A percentile compares a stretch with the other conserved stretches of the same genome.
phyloP scores from a whole-genome alignment of 2,329 filamentous ascomycete genomes.

The Pleurostoma richardsiae region DNA sequence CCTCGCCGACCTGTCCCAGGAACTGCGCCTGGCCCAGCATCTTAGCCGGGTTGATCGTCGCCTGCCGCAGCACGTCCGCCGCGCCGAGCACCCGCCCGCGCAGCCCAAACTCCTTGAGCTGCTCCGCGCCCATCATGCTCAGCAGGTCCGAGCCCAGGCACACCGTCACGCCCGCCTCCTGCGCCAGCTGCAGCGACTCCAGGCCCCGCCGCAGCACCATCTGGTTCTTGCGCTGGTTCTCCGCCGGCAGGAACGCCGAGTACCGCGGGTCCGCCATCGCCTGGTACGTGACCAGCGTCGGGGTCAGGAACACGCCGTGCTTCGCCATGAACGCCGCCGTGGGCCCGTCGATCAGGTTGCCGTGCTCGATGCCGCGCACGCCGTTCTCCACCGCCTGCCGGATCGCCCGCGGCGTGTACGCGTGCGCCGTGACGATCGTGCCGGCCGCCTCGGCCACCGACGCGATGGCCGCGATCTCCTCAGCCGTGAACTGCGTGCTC shows the following conservation, averaged over 20 bases:
- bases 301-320: slow-evolving; percentile 38
- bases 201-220: slow-evolving; percentile 4
- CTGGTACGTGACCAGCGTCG: slow-evolving; percentile 39
- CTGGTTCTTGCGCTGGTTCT: slow-evolving; percentile 6
- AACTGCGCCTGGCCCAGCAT: slow-evolving; percentile 35
- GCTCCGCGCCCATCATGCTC: slow-evolving; percentile 7
- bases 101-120: slow-evolving; percentile 8
- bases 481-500: slow-evolving; percentile 49
- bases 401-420: slow-evolving; percentile 42
- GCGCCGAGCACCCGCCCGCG: slow-evolving; percentile 1
- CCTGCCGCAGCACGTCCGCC: slow-evolving; percentile 8
- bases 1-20: slow-evolving; percentile 39
- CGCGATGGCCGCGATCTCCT: slow-evolving; percentile 43
- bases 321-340: slow-evolving; percentile 39
- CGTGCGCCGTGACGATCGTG: slow-evolving; percentile 46
- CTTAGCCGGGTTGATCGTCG: slow-evolving; percentile 36
- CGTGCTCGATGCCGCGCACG: slow-evolving; percentile 39
- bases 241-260: slow-evolving; percentile 3
- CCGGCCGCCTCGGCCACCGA: slow-evolving; percentile 33
- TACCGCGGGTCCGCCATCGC: slow-evolving; percentile 22
- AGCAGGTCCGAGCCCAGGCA: slow-evolving; percentile 8
- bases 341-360: slow-evolving; percentile 24
- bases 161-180: slow-evolving; percentile 7
- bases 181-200: slow-evolving; percentile 1
- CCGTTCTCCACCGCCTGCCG: slow-evolving; percentile 42